These are phyloP conservation scores for Yamadazyma mexicana DNA, from an alignment of 1,139 yeast genomes.

Conservation along the genomic window DNA sequence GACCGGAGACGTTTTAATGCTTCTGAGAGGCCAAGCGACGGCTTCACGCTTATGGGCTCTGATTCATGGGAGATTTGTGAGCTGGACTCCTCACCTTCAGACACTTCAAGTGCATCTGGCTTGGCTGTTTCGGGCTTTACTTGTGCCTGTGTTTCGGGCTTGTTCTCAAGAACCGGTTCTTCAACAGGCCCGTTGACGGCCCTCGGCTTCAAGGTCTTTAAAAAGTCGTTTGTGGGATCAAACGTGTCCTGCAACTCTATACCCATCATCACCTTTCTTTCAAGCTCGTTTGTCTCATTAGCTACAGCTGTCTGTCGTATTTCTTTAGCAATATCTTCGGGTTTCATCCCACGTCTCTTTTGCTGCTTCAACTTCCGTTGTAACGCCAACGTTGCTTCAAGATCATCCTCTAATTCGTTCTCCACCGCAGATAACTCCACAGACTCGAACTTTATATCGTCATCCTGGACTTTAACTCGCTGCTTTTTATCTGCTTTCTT, in stretches of 20 bases:
- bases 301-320: constrained; percentile 31
- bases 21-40: no score
- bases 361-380: constrained; percentile 43
- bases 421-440: constrained; percentile 31
- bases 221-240: constrained; percentile 62
- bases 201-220: constrained; percentile 32
- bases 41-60: no score
- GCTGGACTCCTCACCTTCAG: neutral
- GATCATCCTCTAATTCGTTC: constrained; percentile 47
- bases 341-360: constrained; percentile 27
- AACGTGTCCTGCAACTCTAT: constrained; percentile 28
- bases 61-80: no score
- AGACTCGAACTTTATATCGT: constrained; percentile 29
- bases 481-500: constrained; percentile 23
- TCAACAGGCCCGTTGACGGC: neutral
- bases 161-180: neutral
- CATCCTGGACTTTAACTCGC: constrained; percentile 15
- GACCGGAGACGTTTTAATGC: constrained; percentile 42
- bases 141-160: neutral
- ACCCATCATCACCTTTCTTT: constrained; percentile 21
- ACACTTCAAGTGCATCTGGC: neutral
- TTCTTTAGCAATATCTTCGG: constrained; percentile 51
- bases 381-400: constrained; percentile 40
- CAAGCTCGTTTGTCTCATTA: constrained; percentile 31
- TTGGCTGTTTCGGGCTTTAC: no score